Percentiles rank a stretch among this genome's conserved stretches.
phyloP scores from a whole-genome alignment of 2,329 filamentous ascomycete genomes.

The Ophiostoma himal-ulmi region DNA sequence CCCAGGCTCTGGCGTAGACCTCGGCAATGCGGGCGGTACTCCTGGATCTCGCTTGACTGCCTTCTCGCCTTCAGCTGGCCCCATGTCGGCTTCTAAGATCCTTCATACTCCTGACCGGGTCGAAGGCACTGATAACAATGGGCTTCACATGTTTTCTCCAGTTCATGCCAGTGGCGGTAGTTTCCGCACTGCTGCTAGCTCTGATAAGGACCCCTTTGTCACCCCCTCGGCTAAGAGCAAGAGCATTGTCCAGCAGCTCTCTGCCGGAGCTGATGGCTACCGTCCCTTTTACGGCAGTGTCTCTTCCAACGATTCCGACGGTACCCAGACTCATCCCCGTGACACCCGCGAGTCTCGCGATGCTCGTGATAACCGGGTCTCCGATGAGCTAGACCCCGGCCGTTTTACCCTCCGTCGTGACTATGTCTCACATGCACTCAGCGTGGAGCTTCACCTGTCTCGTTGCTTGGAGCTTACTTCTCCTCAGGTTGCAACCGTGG shows the following conservation, averaged over 20 bases:
- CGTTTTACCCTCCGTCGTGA: constrained; percentile 25
- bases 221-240: constrained; percentile 35
- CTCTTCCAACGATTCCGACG: constrained; percentile 27
- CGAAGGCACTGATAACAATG: constrained; percentile 9
- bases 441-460: constrained; percentile 43
- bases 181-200: constrained; percentile 28
- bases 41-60: constrained; percentile 59
- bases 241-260: constrained; percentile 45
- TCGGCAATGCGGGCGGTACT: constrained; percentile 40
- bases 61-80: constrained; percentile 55
- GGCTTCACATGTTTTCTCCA: constrained; percentile 28
- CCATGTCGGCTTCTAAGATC: constrained; percentile 38
- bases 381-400: constrained; percentile 24
- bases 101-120: constrained; percentile 33
- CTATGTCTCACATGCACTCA: constrained; percentile 37
- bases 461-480: constrained; percentile 40
- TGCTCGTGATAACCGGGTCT: not conserved
- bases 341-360: not conserved
- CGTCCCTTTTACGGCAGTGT: constrained; percentile 42
- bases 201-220: constrained; percentile 52
- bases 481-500: constrained; percentile 30
- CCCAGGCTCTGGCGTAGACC: constrained; percentile 16
- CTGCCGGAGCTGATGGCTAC: constrained; percentile 59
- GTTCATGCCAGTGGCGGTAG: constrained; percentile 28
- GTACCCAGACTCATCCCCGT: constrained; percentile 8